A percentile compares a stretch with the other conserved stretches of the same genome.
phyloP scores from a whole-genome alignment of 495 filamentous ascomycete genomes.

The Aspergillus homomorphus region DNA sequence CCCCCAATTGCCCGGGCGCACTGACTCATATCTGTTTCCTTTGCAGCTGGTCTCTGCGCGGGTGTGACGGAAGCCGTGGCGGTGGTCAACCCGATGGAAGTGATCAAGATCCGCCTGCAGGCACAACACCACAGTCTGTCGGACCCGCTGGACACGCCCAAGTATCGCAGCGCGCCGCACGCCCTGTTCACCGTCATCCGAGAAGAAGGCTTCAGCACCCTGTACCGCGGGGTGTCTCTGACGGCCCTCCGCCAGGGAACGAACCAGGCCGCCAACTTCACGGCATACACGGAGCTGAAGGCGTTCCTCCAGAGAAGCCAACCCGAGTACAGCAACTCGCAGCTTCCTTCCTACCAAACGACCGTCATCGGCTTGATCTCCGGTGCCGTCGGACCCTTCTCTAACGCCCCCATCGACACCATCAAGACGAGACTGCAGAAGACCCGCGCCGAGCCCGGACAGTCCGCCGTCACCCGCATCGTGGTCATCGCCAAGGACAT shows the following conservation, averaged over 20 bases:
- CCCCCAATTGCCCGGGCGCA: neutral
- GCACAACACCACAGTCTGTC: conserved; percentile 95
- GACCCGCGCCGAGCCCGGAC: conserved; percentile 76
- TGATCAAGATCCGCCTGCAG: conserved; percentile 96
- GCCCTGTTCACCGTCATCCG: conserved; percentile 87
- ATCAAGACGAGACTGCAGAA: conserved; percentile 98
- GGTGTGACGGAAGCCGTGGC: conserved; percentile 95
- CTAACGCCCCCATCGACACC: conserved; percentile 97
- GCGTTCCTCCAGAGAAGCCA: conserved; percentile 66
- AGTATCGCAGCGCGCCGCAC: conserved; percentile 97
- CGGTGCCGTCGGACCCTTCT: conserved; percentile 92
- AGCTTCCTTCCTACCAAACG: conserved; percentile 85
- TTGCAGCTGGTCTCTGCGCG: conserved; percentile 76
- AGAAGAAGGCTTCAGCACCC: conserved; percentile 81
- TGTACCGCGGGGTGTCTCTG: conserved; percentile 90
- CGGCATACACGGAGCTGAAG: conserved; percentile 94
- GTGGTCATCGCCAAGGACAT: conserved; percentile 78
- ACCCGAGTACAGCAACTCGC: conserved; percentile 53
- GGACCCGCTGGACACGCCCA: conserved; percentile 84
- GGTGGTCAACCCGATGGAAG: conserved; percentile 97
- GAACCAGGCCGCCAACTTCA: conserved; percentile 99
- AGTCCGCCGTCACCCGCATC: conserved; percentile 75
- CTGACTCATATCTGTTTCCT: neutral
- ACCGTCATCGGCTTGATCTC: conserved; percentile 85
- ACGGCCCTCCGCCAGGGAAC: conserved; percentile 92